Evolutionary conservation across 208 protist species (phyloP), one percentile per base, ranked within the genome.

Genomic region (Novymonas esmeraldas): DNA sequence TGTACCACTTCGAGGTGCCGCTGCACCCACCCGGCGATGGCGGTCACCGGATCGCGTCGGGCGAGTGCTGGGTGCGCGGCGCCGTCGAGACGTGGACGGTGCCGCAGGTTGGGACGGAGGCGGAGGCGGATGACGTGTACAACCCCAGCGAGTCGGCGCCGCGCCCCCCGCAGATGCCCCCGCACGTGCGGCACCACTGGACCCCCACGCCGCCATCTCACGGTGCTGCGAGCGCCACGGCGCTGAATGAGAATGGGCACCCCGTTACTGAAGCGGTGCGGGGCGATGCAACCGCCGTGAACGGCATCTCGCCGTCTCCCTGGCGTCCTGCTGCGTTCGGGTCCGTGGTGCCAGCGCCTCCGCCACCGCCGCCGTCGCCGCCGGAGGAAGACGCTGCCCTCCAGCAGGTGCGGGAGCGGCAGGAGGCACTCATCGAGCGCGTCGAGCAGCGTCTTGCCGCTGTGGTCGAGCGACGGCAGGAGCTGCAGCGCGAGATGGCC

Each of bases 401-500:
- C n/a, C 41, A 77, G 24, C 41, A 46, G 2, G 64, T 73, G 44
- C 41, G 45, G 13, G 58, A 56, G 46, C 68, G 72, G 45, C 67
- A 75, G 18, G 67, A 48, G 10, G 63, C 64, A 7, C 58, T 80
- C 24, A 51, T 75, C 29, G n/a, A 74, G 10, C 36, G 64, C 14
- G 59, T 83, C n/a, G 52, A 71, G n/a, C 20, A 29, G 22, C 76
- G 72, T 14, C 50, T 89, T 18, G 38, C 64, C 2, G 59, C n/a
- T 28, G 68, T 78, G 38, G 56, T 73, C 57, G 6, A 57, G 45
- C 49, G 63, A 57, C 60, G 44, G 13, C 38, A 41, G 28, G 11
- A 41, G 14, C 42, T 84, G 36, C 16, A 64, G 29, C 59, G 46
- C n/a, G 59, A 74, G 24, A 67, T 81, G 31, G 42, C 55, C 6